Percentiles rank a stretch among this genome's conserved stretches.
These are phyloP conservation scores for Erodium trifolium DNA, from an alignment of 441 rosid genomes.

Conservation along the genomic window DNA sequence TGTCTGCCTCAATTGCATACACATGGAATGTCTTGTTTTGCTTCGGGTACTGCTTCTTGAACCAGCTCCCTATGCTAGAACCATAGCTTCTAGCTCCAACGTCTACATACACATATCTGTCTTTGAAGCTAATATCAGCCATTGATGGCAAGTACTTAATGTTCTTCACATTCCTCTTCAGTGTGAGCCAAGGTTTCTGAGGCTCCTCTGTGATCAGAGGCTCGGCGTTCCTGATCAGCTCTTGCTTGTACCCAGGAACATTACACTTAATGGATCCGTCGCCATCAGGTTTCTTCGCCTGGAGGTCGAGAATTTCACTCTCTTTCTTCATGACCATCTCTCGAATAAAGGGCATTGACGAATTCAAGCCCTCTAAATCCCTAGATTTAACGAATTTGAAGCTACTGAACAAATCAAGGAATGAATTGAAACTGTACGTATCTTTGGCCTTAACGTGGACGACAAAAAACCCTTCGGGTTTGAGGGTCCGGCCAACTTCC, in stretches of 20 bases:
- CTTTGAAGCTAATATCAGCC: conserved; percentile 84
- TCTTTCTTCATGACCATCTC: conserved; percentile 61
- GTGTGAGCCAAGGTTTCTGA: conserved; percentile 82
- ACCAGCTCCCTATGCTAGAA: conserved; percentile 95
- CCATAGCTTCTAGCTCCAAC: conserved; percentile 94
- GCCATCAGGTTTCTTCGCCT: conserved; percentile 24
- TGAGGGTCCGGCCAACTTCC: conserved; percentile 67
- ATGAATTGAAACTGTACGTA: conserved; percentile 87
- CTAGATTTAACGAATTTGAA: conserved; percentile 51
- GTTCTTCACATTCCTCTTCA: conserved; percentile 67
- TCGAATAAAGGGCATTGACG: conserved; percentile 48
- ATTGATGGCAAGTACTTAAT: conserved; percentile 62
- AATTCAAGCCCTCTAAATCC: conserved; percentile 52
- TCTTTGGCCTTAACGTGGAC: conserved; percentile 78
- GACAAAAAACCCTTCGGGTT: conserved; percentile 74
- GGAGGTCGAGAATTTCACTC: conserved; percentile 19
- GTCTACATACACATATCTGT: conserved; percentile 77
- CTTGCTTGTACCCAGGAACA: conserved; percentile 51
- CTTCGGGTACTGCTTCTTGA: conserved; percentile 81
- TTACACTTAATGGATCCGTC: conserved; percentile 38
- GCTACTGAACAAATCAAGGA: conserved; percentile 80
- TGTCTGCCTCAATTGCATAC: background rate
- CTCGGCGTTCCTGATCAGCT: conserved; percentile 60
- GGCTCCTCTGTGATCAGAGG: conserved; percentile 70
- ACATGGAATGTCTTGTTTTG: conserved; percentile 82